phyloP scores from a whole-genome alignment of 208 protist genomes.

The Leishmania major region DNA sequence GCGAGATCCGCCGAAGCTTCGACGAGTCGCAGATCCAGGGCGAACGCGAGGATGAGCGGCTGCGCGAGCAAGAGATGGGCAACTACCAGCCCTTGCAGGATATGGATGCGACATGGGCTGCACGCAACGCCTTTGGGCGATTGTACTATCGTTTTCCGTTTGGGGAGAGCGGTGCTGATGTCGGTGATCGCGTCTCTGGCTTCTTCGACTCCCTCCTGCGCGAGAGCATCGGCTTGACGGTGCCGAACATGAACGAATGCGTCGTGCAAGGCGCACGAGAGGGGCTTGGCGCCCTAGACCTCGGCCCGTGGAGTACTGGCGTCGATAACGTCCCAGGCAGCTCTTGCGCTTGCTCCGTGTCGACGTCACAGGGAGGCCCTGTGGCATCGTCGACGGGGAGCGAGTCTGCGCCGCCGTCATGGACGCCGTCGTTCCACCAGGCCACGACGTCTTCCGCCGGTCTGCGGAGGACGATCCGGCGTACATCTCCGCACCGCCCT shows the following conservation, averaged over 20 bases:
- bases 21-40: slow-evolving; percentile 69
- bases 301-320: slow-evolving; percentile 23
- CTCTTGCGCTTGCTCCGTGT: neutral
- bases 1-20: slow-evolving; percentile 79
- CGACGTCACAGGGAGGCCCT: neutral
- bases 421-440: neutral
- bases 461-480: neutral
- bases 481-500: neutral
- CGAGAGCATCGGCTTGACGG: slow-evolving; percentile 67
- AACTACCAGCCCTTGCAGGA: slow-evolving; percentile 86
- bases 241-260: slow-evolving; percentile 63
- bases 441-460: neutral
- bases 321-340: neutral
- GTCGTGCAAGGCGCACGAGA: slow-evolving; percentile 17
- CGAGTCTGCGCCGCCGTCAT: neutral
- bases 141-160: slow-evolving; percentile 93
- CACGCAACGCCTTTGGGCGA: slow-evolving; percentile 76
- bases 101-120: slow-evolving; percentile 75
- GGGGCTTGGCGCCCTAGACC: slow-evolving; percentile 13
- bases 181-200: slow-evolving; percentile 87
- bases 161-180: slow-evolving; percentile 92
- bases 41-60: slow-evolving; percentile 91
- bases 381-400: neutral
- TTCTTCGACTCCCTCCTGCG: slow-evolving; percentile 90
- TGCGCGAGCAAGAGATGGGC: slow-evolving; percentile 95